phyloP scores from a whole-genome alignment of 2,329 filamentous ascomycete genomes.

The Gnomoniopsis sp. region DNA sequence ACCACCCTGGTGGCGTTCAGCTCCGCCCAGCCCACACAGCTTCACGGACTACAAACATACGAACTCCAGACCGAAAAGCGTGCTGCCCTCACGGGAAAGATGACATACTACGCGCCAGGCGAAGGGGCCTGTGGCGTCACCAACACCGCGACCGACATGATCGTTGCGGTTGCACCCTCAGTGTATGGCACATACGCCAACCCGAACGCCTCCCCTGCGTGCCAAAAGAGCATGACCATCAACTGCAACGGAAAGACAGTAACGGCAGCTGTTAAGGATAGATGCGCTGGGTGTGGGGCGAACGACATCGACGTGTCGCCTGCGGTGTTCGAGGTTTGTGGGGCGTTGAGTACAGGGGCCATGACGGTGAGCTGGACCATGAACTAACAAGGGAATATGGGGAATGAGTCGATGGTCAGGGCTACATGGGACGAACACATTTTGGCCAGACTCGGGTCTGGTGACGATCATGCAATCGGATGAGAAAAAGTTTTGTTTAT shows the following conservation, averaged over 20 bases:
- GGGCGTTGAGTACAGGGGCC: neutral
- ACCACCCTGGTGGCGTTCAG: constrained; percentile 1
- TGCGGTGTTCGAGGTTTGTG: constrained; percentile 6
- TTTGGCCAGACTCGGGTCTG: neutral
- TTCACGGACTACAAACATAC: neutral
- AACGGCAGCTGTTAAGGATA: constrained; percentile 8
- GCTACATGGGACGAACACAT: neutral
- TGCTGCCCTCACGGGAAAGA: neutral
- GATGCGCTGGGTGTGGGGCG: constrained; percentile 6
- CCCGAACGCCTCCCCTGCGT: constrained; percentile 12
- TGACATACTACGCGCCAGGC: constrained; percentile 13
- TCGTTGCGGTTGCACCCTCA: constrained; percentile 3
- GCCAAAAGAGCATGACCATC: constrained; percentile 5
- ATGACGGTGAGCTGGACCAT: constrained; percentile 9
- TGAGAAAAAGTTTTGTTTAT: neutral
- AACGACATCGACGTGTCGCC: constrained; percentile 11
- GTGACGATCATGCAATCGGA: neutral
- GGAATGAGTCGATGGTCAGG: neutral
- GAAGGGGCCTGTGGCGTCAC: constrained; percentile 6
- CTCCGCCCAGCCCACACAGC: neutral
- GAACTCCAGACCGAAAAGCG: neutral
- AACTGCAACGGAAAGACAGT: constrained; percentile 8
- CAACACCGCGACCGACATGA: constrained; percentile 2
- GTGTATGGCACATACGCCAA: constrained; percentile 10
- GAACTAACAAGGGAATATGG: neutral